Evolutionary conservation across 2,329 filamentous ascomycete species (phyloP).

Genomic region (Salinomyces thailandicus): DNA sequence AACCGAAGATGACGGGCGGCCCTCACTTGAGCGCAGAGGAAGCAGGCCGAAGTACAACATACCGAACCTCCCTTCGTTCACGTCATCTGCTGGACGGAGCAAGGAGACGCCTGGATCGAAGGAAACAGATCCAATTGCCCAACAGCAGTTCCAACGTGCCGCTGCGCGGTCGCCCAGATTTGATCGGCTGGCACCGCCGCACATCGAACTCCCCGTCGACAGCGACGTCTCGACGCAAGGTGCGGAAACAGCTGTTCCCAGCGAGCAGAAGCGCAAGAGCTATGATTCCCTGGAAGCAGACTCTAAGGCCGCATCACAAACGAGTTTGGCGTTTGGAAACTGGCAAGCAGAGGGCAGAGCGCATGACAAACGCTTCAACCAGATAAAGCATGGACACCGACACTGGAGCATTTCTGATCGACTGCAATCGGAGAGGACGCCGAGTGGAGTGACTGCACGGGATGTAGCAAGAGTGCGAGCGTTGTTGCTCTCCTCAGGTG

Average conservation of each 20-base stretch:
- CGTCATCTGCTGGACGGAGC: slow-evolving; percentile 32
- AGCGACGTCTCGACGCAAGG: slow-evolving; percentile 13
- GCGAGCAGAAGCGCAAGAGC: slow-evolving; percentile 21
- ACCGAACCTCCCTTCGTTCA: slow-evolving; percentile 42
- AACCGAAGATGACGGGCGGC: slow-evolving; percentile 23
- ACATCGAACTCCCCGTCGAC: slow-evolving; percentile 36
- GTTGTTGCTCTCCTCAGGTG: slow-evolving; percentile 70
- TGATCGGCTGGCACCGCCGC: slow-evolving; percentile 38
- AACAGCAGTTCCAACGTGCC: slow-evolving; percentile 29
- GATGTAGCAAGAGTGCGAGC: slow-evolving; percentile 72
- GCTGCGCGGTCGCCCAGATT: slow-evolving; percentile 33
- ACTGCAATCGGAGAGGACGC: slow-evolving; percentile 24
- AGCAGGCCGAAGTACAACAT: slow-evolving; percentile 33
- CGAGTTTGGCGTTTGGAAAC: no score
- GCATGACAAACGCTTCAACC: background rate
- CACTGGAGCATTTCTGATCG: slow-evolving; percentile 51
- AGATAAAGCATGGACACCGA: slow-evolving; percentile 27
- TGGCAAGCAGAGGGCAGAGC: background rate
- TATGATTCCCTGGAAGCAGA: slow-evolving; percentile 14
- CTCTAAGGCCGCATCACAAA: background rate
- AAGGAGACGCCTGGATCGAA: slow-evolving; percentile 3
- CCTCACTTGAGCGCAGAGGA: slow-evolving; percentile 24
- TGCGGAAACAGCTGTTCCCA: background rate
- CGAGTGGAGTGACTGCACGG: slow-evolving; percentile 46
- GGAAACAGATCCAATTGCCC: slow-evolving; percentile 32